Evolutionary conservation across 225 moss, liverwort and hornwort genomes (phyloP).

Genomic region (Ulota crispa): DNA sequence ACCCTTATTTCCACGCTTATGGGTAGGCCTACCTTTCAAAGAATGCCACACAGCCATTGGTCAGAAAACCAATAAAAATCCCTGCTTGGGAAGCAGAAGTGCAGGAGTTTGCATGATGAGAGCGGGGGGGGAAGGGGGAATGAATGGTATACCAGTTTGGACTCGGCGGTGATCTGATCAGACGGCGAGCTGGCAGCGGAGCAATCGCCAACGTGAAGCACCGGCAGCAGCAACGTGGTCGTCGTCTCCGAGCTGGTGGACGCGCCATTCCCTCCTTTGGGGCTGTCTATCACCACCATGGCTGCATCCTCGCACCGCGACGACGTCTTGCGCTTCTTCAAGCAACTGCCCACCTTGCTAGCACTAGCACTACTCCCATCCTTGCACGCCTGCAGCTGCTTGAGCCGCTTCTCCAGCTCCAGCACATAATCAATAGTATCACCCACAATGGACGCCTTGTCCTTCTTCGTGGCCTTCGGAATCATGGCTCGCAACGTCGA

Average conservation of each 20-base stretch:
- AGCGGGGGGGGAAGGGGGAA: neutral
- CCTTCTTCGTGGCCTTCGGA: slow-evolving; percentile 96
- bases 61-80: too few species aligned
- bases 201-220: neutral
- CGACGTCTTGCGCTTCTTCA: slow-evolving; percentile 10
- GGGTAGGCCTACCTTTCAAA: too few species aligned
- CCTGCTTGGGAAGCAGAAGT: too few species aligned
- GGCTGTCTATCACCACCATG: neutral
- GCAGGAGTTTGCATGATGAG: neutral
- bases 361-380: neutral
- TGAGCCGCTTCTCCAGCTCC: slow-evolving; percentile 92
- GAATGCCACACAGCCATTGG: too few species aligned
- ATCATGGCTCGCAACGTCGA: slow-evolving; percentile 92
- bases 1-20: too few species aligned
- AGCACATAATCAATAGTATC: slow-evolving; percentile 92
- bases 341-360: neutral
- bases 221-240: neutral
- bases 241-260: slow-evolving; percentile 34
- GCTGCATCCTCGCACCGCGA: neutral
- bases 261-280: neutral
- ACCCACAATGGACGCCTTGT: slow-evolving; percentile 96
- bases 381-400: slow-evolving; percentile 89
- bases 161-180: slow-evolving; percentile 44
- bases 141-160: slow-evolving; percentile 26
- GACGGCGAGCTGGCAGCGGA: slow-evolving; percentile 50